Evolutionary conservation across 2,329 filamentous ascomycete genomes (phyloP).

Genomic region (Paecilomyces fulvus): DNA sequence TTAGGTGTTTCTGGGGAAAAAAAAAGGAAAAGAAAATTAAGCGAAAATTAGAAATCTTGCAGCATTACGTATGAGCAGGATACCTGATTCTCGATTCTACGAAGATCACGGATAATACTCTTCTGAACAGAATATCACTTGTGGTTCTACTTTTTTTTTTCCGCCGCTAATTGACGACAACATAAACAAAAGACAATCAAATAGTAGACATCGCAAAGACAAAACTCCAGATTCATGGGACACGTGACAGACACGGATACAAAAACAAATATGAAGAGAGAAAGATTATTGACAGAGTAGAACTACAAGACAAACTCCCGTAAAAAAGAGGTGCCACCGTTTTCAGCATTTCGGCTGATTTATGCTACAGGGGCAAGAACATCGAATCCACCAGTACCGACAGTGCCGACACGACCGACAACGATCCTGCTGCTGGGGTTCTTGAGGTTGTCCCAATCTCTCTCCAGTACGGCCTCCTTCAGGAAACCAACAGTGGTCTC

Average conservation of each 20-base stretch:
- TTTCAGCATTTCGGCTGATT: conserved; percentile 3
- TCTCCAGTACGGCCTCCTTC: conserved; percentile 81
- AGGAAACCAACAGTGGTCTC: conserved; percentile 94
- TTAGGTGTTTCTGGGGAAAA: not conserved
- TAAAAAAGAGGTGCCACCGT: conserved; percentile 1
- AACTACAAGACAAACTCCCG: conserved; percentile 10
- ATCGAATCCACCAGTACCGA: conserved; percentile 90
- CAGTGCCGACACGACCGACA: conserved; percentile 68
- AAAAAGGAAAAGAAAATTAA: not conserved
- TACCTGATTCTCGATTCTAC: not conserved
- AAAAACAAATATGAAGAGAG: conserved; percentile 1
- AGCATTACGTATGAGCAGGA: not conserved
- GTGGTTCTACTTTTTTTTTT: not conserved
- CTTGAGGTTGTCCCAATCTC: conserved; percentile 79
- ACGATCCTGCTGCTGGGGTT: conserved; percentile 85
- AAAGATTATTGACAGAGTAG: conserved; percentile 1
- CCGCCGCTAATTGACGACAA: not conserved
- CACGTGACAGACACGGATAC: conserved; percentile 16
- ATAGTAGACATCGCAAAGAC: conserved; percentile 6
- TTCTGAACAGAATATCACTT: not conserved
- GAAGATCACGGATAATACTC: not conserved
- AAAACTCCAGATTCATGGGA: conserved; percentile 30
- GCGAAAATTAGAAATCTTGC: not conserved
- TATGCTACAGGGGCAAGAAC: conserved; percentile 54
- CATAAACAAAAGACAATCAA: not conserved